A percentile compares a stretch with the other conserved stretches of the same genome.
Evolutionary conservation across 192 early-diverging fungal species (phyloP).

Genomic region (Rhizophagus prolifer): DNA sequence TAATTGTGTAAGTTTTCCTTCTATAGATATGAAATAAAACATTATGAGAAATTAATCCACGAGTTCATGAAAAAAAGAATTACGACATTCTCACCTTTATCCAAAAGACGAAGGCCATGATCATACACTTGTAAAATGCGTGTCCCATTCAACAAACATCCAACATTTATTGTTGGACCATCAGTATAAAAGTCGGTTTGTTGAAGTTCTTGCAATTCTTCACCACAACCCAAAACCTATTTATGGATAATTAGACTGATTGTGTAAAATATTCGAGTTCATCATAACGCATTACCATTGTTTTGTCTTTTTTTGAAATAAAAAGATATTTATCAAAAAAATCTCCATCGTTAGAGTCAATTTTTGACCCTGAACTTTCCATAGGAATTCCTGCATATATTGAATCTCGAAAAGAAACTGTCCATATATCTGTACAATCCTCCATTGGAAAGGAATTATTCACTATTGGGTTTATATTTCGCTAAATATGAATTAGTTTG

Average conservation of each 20-base stretch:
- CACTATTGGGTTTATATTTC: constrained; percentile 49
- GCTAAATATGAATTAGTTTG: constrained; percentile 28
- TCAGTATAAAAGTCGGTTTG: constrained; percentile 70
- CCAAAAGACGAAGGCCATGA: constrained; percentile 70
- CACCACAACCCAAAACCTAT: constrained; percentile 78
- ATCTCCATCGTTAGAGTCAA: constrained; percentile 30
- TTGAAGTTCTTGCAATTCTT: constrained; percentile 79
- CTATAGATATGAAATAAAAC: constrained; percentile 30
- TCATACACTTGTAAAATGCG: constrained; percentile 83
- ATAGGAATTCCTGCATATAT: constrained; percentile 44
- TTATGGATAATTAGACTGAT: not conserved
- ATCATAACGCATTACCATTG: constrained; percentile 52
- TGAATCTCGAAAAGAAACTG: constrained; percentile 59
- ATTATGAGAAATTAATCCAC: not conserved
- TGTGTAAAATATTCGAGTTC: not conserved
- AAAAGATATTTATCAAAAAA: constrained; percentile 58
- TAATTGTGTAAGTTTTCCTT: constrained; percentile 54
- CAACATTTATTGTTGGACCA: constrained; percentile 78
- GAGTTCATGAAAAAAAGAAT: not conserved
- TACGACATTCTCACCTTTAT: constrained; percentile 49
- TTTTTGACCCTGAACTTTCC: constrained; percentile 32
- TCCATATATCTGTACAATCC: constrained; percentile 66
- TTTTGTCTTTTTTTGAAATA: constrained; percentile 61
- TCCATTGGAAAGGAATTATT: constrained; percentile 46
- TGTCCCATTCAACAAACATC: constrained; percentile 66